A percentile compares a stretch with the other conserved stretches of the same genome.
Evolutionary conservation across 1,284 basidiomycete species (phyloP).

Genomic region (Pascua guehoae): DNA sequence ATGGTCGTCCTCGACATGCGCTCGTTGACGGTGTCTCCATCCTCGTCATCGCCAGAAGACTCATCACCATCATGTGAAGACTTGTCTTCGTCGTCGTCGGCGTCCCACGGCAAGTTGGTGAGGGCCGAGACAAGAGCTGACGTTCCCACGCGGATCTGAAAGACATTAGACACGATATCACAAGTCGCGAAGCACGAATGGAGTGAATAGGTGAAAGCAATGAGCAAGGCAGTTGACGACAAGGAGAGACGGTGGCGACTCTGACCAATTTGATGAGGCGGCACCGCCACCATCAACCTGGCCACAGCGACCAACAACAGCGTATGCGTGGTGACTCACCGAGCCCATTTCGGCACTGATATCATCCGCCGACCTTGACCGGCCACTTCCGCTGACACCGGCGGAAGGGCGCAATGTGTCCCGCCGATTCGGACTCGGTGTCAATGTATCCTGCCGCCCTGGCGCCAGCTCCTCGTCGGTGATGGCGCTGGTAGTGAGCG

Average conservation of each 20-base stretch:
- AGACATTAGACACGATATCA: not conserved
- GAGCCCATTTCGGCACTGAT: slow-evolving; percentile 22
- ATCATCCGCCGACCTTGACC: too few relatives aligned
- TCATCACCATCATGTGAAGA: slow-evolving; percentile 11
- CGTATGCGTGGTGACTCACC: slow-evolving; percentile 23
- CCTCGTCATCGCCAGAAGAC: slow-evolving; percentile 15
- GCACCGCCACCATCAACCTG: too few relatives aligned
- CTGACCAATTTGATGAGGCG: not conserved
- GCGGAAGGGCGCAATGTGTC: too few relatives aligned
- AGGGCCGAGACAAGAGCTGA: slow-evolving; percentile 46
- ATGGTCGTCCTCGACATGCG: not conserved
- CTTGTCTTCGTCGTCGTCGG: slow-evolving; percentile 18
- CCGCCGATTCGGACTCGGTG: too few relatives aligned
- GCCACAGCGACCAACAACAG: too few relatives aligned
- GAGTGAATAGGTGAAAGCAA: too few relatives aligned
- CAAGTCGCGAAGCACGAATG: too few relatives aligned
- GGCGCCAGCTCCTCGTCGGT: too few relatives aligned
- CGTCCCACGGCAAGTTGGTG: slow-evolving; percentile 41
- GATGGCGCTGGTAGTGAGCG: too few relatives aligned
- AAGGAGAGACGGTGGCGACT: slow-evolving; percentile 1
- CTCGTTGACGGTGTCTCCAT: not conserved
- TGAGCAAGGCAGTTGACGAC: not conserved
- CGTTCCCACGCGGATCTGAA: slow-evolving; percentile 43
- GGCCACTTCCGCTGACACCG: not conserved
- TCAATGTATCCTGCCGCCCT: too few relatives aligned